phyloP scores from a whole-genome alignment of 169 alveolate species.

The Plasmodium blacklocki region DNA sequence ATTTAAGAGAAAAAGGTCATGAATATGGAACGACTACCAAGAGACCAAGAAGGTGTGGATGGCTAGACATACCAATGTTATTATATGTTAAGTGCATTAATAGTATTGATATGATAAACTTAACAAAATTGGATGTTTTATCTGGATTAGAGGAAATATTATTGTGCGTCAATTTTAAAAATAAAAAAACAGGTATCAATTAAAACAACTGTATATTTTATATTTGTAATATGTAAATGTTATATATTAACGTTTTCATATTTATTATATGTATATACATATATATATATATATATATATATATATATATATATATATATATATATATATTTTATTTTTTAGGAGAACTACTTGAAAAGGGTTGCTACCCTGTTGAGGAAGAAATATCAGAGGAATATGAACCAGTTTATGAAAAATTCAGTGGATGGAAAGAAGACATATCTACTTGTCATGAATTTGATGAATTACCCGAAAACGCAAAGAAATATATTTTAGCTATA shows the following conservation, averaged over 20 bases:
- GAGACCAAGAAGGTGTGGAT: slow-evolving; percentile 97
- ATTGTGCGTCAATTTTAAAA: slow-evolving; percentile 87
- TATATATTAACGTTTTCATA: background rate
- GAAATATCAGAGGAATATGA: slow-evolving; percentile 87
- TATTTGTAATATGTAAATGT: background rate
- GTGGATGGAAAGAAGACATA: slow-evolving; percentile 93
- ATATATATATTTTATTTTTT: background rate
- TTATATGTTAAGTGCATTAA: slow-evolving; percentile 83
- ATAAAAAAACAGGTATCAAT: slow-evolving; percentile 79
- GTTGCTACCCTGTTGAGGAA: slow-evolving; percentile 89
- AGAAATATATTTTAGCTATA: slow-evolving; percentile 87
- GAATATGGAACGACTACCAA: slow-evolving; percentile 98
- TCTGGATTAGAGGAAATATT: slow-evolving; percentile 90
- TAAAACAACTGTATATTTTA: background rate
- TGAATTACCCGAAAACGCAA: slow-evolving; percentile 90
- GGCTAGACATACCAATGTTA: slow-evolving; percentile 95
- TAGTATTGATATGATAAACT: slow-evolving; percentile 88
- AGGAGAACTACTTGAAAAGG: slow-evolving; percentile 82
- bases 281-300: background rate
- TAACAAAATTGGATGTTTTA: slow-evolving; percentile 95
- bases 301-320: background rate
- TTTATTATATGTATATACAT: background rate
- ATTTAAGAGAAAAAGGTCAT: slow-evolving; percentile 89
- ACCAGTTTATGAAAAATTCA: slow-evolving; percentile 90
- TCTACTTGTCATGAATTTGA: slow-evolving; percentile 83